These are phyloP conservation scores for Tylopilus rubrobrunneus DNA, from an alignment of 768 basidiomycete genomes.

Conservation along the genomic window DNA sequence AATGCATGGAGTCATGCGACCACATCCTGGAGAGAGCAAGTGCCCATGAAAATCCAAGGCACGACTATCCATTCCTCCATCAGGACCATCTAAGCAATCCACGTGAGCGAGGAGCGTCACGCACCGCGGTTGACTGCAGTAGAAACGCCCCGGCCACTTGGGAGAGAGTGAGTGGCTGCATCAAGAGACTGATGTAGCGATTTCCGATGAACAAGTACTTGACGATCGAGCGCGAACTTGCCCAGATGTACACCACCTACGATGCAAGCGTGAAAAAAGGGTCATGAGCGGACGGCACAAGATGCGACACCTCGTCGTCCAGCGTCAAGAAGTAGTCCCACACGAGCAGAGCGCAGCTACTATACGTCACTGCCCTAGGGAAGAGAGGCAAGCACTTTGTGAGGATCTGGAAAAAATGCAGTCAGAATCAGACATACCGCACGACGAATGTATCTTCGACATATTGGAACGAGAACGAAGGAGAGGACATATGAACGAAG, in stretches of 20 bases:
- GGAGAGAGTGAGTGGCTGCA: background rate
- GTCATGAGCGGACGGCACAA: background rate
- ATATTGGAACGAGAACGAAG: background rate
- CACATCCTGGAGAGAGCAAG: background rate
- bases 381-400: background rate
- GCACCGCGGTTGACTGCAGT: background rate
- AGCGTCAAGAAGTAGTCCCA: slow-evolving; percentile 8
- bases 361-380: background rate
- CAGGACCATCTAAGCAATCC: background rate
- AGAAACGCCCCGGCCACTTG: background rate
- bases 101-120: background rate
- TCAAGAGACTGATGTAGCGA: slow-evolving; percentile 2
- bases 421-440: background rate
- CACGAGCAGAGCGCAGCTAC: background rate
- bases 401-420: background rate
- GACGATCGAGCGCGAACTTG: background rate
- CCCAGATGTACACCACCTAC: background rate
- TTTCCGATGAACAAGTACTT: slow-evolving; percentile 3
- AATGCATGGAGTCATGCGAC: background rate
- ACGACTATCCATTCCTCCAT: background rate
- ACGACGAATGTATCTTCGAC: background rate
- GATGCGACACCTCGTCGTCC: slow-evolving; percentile 2
- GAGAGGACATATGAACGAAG: background rate
- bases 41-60: background rate
- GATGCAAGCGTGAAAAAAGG: background rate